Conservation (phyloP, 192 early-diverging fungal species). For the Piromyces finnis region DNA sequence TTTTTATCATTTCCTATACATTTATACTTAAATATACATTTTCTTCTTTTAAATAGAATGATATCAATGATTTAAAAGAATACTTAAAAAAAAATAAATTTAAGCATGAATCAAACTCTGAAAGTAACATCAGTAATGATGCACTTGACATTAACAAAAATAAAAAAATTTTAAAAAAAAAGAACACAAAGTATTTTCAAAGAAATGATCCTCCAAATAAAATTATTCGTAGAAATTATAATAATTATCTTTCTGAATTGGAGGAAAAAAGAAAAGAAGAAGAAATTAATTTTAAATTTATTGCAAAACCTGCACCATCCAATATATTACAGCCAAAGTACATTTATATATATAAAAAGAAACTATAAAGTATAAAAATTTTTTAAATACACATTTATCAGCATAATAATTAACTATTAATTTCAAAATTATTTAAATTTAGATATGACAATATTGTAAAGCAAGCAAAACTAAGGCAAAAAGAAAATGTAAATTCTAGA, state of each 20-base stretch:
- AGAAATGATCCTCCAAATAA: background rate
- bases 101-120: too few relatives aligned
- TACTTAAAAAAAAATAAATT: too few relatives aligned
- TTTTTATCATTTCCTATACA: too few relatives aligned
- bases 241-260: background rate
- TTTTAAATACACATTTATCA: too few relatives aligned
- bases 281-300: background rate
- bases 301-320: background rate
- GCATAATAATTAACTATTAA: too few relatives aligned
- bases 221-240: background rate
- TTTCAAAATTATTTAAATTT: too few relatives aligned
- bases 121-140: too few relatives aligned
- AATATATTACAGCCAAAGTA: background rate
- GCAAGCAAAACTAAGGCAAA: background rate
- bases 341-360: too few relatives aligned
- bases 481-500: background rate
- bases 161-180: background rate
- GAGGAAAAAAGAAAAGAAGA: background rate
- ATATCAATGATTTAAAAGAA: too few relatives aligned
- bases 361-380: too few relatives aligned
- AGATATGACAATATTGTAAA: background rate
- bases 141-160: background rate
- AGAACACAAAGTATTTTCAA: background rate
- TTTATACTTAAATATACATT: too few relatives aligned
- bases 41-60: too few relatives aligned